Percentiles rank a stretch among this genome's conserved stretches.
Evolutionary conservation across 306 rosid species (phyloP).

Genomic region (Fagus crenata): DNA sequence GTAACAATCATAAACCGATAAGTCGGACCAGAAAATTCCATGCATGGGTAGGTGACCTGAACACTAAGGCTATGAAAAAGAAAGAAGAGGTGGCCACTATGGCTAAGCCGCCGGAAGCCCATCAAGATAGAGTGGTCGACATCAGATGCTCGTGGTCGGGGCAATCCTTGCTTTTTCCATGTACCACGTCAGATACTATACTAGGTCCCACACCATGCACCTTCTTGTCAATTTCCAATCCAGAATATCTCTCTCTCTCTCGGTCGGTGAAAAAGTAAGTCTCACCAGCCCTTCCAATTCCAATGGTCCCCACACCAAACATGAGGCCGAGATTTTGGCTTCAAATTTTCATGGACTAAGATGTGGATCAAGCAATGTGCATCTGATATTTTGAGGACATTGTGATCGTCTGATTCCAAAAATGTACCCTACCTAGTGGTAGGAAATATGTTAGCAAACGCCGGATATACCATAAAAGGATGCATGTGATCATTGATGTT

Average conservation of each 20-base stretch:
- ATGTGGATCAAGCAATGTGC: constrained; percentile 4
- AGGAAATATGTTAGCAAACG: constrained; percentile 1
- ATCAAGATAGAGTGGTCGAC: constrained; percentile 23
- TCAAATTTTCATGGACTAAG: constrained; percentile 13
- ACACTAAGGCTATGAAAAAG: background rate
- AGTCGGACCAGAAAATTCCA: background rate
- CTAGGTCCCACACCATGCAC: constrained; percentile 25
- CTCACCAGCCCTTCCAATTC: background rate
- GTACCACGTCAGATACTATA: constrained; percentile 20
- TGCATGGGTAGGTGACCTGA: background rate
- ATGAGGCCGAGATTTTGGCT: constrained; percentile 8
- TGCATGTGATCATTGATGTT: background rate
- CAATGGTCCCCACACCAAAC: constrained; percentile 18
- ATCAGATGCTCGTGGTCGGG: constrained; percentile 43
- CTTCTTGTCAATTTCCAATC: constrained; percentile 25
- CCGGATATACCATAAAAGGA: background rate
- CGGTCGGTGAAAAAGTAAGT: constrained; percentile 7
- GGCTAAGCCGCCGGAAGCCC: constrained; percentile 29
- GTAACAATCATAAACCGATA: background rate
- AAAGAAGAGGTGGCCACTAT: constrained; percentile 8
- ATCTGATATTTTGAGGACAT: constrained; percentile 13
- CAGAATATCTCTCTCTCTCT: constrained; percentile 9
- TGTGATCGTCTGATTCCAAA: constrained; percentile 15
- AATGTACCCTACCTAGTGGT: constrained; percentile 1
- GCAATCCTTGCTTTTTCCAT: constrained; percentile 20